phyloP scores from a whole-genome alignment of 306 rosid genomes.

The Astragalus glycyphyllos region DNA sequence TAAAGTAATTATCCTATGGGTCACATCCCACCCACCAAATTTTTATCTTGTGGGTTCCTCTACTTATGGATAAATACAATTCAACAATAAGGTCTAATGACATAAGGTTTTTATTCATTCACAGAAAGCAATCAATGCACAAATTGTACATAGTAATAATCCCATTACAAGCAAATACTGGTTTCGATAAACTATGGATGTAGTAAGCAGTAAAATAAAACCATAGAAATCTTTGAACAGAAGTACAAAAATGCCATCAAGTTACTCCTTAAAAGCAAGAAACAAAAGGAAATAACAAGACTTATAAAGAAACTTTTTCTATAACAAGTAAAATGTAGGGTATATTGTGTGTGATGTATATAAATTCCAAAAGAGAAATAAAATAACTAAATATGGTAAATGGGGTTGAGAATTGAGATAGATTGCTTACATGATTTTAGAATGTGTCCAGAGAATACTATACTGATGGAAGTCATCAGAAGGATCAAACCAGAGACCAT shows the following conservation, averaged over 20 bases:
- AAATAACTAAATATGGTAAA: conserved; percentile 45
- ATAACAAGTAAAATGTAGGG: conserved; percentile 29
- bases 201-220: conserved; percentile 36
- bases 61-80: conserved; percentile 23
- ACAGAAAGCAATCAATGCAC: conserved; percentile 33
- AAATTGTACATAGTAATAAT: conserved; percentile 26
- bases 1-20: conserved; percentile 35
- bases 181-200: conserved; percentile 60
- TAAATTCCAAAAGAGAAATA: conserved; percentile 9
- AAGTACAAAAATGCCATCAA: conserved; percentile 32
- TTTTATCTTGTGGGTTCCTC: conserved; percentile 42
- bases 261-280: conserved; percentile 27
- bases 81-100: conserved; percentile 11
- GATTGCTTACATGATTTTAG: conserved; percentile 80
- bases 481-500: conserved; percentile 93
- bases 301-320: conserved; percentile 1
- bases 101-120: conserved; percentile 36
- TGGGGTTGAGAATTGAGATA: conserved; percentile 4
- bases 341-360: conserved; percentile 1
- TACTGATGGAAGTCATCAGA: conserved; percentile 85
- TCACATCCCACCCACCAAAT: conserved; percentile 36
- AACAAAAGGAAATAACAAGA: conserved; percentile 15
- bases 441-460: conserved; percentile 85
- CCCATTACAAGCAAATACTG: conserved; percentile 42
- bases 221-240: conserved; percentile 41